phyloP scores from a whole-genome alignment of 805 yeast genomes.

The Cyberlindnera maclurae region DNA sequence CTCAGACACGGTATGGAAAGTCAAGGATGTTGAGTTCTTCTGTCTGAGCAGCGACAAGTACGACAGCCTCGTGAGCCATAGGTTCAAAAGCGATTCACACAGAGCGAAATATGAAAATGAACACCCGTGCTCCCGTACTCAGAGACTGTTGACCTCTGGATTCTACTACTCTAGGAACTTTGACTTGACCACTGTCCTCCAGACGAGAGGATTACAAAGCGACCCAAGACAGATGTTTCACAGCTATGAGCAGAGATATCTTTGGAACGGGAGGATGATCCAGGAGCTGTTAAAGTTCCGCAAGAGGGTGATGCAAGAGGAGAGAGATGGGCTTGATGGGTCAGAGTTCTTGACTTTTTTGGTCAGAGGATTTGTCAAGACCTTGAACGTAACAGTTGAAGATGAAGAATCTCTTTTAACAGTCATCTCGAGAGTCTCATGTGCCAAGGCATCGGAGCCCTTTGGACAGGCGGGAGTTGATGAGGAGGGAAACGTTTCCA shows the following conservation, averaged over 20 bases:
- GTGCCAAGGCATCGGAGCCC: constrained; percentile 83
- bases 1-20: constrained; percentile 43
- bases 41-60: constrained; percentile 52
- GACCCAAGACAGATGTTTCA: constrained; percentile 30
- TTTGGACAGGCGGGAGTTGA: constrained; percentile 85
- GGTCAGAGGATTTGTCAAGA: constrained; percentile 88
- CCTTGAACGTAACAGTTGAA: constrained; percentile 31
- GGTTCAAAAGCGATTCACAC: constrained; percentile 18
- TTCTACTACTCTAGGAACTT: constrained; percentile 87
- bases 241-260: constrained; percentile 65
- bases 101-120: constrained; percentile 32
- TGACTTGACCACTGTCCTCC: constrained; percentile 77
- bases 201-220: constrained; percentile 52
- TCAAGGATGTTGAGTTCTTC: constrained; percentile 57
- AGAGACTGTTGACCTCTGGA: constrained; percentile 72
- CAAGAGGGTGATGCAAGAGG: constrained; percentile 52
- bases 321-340: constrained; percentile 52
- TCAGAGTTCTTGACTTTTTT: constrained; percentile 73
- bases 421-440: constrained; percentile 81
- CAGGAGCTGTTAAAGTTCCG: constrained; percentile 69
- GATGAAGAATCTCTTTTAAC: constrained; percentile 42
- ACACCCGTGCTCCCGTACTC: constrained; percentile 77
- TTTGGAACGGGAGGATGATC: constrained; percentile 90
- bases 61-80: constrained; percentile 31
- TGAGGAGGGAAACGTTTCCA: constrained; percentile 88